phyloP scores from a whole-genome alignment of 1,284 basidiomycete species.

The Ganoderma meredithae region DNA sequence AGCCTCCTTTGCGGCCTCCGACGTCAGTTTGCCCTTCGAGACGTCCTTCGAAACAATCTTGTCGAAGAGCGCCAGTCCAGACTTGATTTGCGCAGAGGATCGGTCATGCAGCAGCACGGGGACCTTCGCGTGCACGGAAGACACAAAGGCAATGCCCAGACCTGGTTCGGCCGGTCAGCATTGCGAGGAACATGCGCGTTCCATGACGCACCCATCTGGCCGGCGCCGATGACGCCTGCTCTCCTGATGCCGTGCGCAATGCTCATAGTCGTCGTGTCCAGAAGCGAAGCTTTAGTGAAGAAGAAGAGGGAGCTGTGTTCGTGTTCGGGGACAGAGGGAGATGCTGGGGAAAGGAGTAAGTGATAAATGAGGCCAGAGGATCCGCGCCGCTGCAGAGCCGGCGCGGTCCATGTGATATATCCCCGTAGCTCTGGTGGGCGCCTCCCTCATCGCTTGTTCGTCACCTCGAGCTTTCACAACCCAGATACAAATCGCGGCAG shows the following conservation, averaged over 20 bases:
- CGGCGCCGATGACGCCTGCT: constrained; percentile 80
- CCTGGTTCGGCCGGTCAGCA: constrained; percentile 41
- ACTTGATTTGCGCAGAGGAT: constrained; percentile 64
- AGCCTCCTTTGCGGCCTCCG: constrained; percentile 79
- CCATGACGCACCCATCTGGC: constrained; percentile 73
- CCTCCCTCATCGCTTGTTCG: not conserved
- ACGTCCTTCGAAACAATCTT: constrained; percentile 91
- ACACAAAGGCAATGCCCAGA: constrained; percentile 86
- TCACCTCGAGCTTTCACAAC: not conserved
- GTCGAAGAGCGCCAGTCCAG: constrained; percentile 79
- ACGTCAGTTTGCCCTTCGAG: constrained; percentile 80
- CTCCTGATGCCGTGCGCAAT: constrained; percentile 72
- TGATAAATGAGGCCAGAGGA: too few species aligned
- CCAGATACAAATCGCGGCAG: too few species aligned
- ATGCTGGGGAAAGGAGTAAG: not conserved
- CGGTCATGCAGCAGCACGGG: constrained; percentile 80
- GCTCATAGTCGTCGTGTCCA: constrained; percentile 46
- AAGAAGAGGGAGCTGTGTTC: not conserved
- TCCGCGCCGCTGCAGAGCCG: not conserved
- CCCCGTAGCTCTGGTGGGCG: not conserved
- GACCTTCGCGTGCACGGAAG: constrained; percentile 80
- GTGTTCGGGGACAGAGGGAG: not conserved
- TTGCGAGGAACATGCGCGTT: not conserved
- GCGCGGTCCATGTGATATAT: not conserved
- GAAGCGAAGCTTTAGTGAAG: not conserved